Conservation (phyloP, 768 basidiomycete genomes). For the Cyclocybe aegerita region DNA sequence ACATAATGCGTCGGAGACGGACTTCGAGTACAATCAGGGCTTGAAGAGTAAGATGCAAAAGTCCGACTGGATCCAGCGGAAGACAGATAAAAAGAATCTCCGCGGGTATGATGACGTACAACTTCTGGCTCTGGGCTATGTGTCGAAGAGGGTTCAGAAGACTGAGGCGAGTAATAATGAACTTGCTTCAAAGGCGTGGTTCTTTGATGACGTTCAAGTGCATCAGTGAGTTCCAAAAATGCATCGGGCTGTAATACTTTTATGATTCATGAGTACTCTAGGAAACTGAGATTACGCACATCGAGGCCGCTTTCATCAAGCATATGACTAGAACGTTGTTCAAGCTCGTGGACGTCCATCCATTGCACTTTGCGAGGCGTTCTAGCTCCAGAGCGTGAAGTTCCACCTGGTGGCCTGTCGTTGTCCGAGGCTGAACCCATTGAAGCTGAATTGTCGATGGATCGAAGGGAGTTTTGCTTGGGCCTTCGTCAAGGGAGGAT, state of each 20-base stretch:
- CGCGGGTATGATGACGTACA: too few species aligned
- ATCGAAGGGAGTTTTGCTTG: too few species aligned
- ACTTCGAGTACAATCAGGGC: slow-evolving; percentile 16
- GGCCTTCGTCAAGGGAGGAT: too few species aligned
- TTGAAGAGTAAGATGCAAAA: background rate
- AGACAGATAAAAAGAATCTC: too few species aligned
- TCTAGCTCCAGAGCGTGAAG: slow-evolving; percentile 29
- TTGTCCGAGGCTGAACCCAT: too few species aligned
- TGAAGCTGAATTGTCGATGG: too few species aligned
- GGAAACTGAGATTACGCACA: slow-evolving; percentile 33
- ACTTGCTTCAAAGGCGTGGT: slow-evolving; percentile 19
- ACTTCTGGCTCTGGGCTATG: background rate
- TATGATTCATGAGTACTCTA: slow-evolving; percentile 3
- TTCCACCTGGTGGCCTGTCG: slow-evolving; percentile 1
- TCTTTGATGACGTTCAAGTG: slow-evolving; percentile 51
- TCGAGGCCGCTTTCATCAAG: slow-evolving; percentile 56
- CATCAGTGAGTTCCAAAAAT: slow-evolving; percentile 42
- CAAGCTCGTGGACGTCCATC: slow-evolving; percentile 28
- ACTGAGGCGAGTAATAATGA: slow-evolving; percentile 30
- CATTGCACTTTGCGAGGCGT: slow-evolving; percentile 56
- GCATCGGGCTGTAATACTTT: slow-evolving; percentile 38
- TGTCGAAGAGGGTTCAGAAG: slow-evolving; percentile 1
- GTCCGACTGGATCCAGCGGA: background rate
- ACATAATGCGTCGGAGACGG: slow-evolving; percentile 33
- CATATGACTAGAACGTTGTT: slow-evolving; percentile 28